Evolutionary conservation across 140 eudicot genomes (phyloP), one percentile per base, ranked within the genome.

Genomic region (Anethum foeniculum): DNA sequence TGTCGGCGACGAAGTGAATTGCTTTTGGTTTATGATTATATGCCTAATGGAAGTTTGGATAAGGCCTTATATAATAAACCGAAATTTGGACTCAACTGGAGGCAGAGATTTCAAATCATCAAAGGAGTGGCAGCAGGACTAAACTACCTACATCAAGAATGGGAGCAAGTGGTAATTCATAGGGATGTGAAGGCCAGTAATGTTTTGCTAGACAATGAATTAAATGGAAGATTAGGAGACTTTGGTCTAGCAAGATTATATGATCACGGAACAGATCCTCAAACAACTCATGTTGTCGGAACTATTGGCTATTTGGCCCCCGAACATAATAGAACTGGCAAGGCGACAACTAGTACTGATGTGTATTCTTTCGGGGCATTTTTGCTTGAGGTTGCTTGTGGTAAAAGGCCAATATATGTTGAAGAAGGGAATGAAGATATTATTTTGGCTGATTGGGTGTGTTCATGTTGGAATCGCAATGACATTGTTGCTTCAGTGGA

Each of bases 1-100:
- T 79, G 88, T 18, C 60, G 88, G 14, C 75, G 83, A 18, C 80
- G 56, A 39, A 64, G 75, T 12, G 85, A 85, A 77, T 49, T 85
- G 25, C 58, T 85, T 44, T 65, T 85, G 76, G 85, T 85, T 34
- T 85, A 85, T 56, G 88, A 82, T 9, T 85, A 49, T 58, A 85
- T 85, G 88, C 71, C 81, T 39, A 82, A 85, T 79, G 88, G 88
- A 36, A 85, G 88, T 74, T 76, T 85, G 21, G 88, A 85, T 75
- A 85, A 64, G 65, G 58, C 49, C n/a, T 77, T 85, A 1, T 79
- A 62, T 28, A 28, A 58, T 39, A 48, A 68, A 9, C 73, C 51
- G 49, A 47, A 73, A 23, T n/a, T 48, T 16, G 8, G 19, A 18
- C 81, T 85, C 5, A 25, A 16, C 4, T 84, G 86, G 86, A 75